Percentiles rank a stretch among this genome's conserved stretches.
Evolutionary conservation across 78 protist genomes (phyloP).

Genomic region (Emiliania huxleyi): DNA sequence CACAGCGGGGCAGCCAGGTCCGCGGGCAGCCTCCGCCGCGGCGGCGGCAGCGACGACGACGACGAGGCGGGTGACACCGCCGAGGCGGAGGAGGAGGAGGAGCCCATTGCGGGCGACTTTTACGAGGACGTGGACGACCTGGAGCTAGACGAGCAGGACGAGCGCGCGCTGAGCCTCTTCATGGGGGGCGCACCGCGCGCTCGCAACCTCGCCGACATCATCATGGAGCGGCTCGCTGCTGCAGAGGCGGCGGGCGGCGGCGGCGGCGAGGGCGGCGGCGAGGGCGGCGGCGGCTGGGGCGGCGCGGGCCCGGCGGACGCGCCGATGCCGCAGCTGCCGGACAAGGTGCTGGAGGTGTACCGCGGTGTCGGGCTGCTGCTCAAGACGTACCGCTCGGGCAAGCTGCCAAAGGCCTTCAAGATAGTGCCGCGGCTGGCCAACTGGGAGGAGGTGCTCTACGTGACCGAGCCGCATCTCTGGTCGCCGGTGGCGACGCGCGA

Average conservation of each 20-base stretch:
- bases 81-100: constrained; percentile 51
- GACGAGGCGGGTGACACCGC: constrained; percentile 45
- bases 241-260: neutral
- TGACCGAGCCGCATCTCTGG: constrained; percentile 93
- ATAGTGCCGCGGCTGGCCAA: constrained; percentile 82
- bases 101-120: neutral
- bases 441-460: constrained; percentile 91
- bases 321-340: neutral
- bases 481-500: neutral
- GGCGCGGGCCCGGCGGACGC: neutral
- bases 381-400: constrained; percentile 78
- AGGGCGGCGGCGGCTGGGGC: neutral
- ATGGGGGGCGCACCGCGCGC: constrained; percentile 50
- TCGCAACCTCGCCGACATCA: constrained; percentile 73
- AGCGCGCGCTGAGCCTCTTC: constrained; percentile 53
- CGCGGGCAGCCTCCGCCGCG: neutral
- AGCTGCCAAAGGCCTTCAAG: constrained; percentile 92
- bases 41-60: constrained; percentile 7
- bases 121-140: constrained; percentile 48
- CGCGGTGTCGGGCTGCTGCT: constrained; percentile 80
- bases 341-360: constrained; percentile 22
- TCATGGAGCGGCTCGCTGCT: constrained; percentile 62
- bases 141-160: constrained; percentile 70
- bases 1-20: neutral
- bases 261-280: neutral